Evolutionary conservation across 1,284 basidiomycete genomes (phyloP), one percentile per base, ranked within the genome.

Genomic region (Ustilago hordei): DNA sequence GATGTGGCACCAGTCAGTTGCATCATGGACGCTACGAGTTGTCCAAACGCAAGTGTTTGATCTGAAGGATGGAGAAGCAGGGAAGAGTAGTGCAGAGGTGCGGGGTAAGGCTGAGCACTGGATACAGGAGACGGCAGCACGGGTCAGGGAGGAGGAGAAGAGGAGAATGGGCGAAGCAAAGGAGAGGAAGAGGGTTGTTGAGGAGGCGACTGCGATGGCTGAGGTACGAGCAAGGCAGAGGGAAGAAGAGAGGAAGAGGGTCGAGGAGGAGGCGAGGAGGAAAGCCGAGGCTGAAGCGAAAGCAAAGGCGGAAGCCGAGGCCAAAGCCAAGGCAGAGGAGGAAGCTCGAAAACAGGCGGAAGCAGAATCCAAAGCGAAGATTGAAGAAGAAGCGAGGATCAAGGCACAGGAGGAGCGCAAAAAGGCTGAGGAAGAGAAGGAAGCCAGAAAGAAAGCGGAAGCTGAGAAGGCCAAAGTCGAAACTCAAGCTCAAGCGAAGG

Each of bases 1-100:
- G 32, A 70, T 65, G 12, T 75, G 69, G 59, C 60, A 72, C 2
- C 32, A 53, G 6, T 67, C 64, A 11, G 67, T 75, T 28, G 72
- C 69, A 4, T 5, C 3, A 3, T 79, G 72, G 69, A 60, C 47
- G n/a, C 7, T 65, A 3, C 34, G 59, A 5, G 57, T 71, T 9
- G 55, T 78, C 9, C 38, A 41, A 4, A 15, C 19, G 1, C 55
- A 66, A 15, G 34, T 73, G 19, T 64, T 61, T n/a, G 75, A 71
- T 11, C 8, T 55, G 11, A 13, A 34, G 7, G 6, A 38, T 23
- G 17, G 32, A 23, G 36, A 28, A 43, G 62, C 7, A 41, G 35
- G 23, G 4, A 17, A 4, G 17, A 19, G 5, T 8, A 57, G 31
- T 13, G 28, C 43, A 0, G 19, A 39, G 13, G 48, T 13, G 0